Evolutionary conservation across 2,329 filamentous ascomycete species (phyloP), one percentile per base, ranked within the genome.

Genomic region (Ceratocystis lukuohia): DNA sequence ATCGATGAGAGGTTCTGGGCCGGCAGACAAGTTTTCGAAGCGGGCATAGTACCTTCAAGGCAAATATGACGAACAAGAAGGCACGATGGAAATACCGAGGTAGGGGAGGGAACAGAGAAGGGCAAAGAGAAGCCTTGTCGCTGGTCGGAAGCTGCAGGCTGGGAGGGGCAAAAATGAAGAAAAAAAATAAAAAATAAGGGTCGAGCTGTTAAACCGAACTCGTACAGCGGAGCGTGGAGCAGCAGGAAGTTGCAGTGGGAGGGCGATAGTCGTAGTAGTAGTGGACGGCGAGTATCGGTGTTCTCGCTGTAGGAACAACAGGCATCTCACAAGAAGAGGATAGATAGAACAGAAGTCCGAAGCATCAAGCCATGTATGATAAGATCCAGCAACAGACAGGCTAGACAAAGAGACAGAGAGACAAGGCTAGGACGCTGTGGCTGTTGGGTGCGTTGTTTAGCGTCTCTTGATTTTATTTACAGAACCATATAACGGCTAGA

Each of bases 1-100:
- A 83, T 80, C 68, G 82, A 83, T 70, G 79, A 74, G 71, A 82
- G 79, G 69, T 77, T 73, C 72, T 78, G 78, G 66, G 75, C 71
- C 71, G 79, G 78, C 74, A 79, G 74, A 73, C 78, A 79, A 72
- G 78, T 78, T 73, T 79, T 78, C 74, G 80, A 81, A 74, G 79
- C 76, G 75, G 80, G 80, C 81, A 79, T 79, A 77, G 78, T 62
- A 28, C 53, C 20, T 30, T 46, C 4, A n/a, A 22, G 72, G 74
- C 75, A 73, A 73, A 20, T 59, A 33, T 59, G 28, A 30, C 7
- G 53, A 22, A 7, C 6, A 53, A 17, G 48, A 25, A 20, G 25
- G 48, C 22, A 53, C 48, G 48, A 25, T 25, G 45, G 2, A 53
- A 53, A 53, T 25, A 22, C 28, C 53, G 53, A 59, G 25, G 33